Evolutionary conservation across 2,329 filamentous ascomycete genomes (phyloP).

Genomic region (Thielaviopsis populi): DNA sequence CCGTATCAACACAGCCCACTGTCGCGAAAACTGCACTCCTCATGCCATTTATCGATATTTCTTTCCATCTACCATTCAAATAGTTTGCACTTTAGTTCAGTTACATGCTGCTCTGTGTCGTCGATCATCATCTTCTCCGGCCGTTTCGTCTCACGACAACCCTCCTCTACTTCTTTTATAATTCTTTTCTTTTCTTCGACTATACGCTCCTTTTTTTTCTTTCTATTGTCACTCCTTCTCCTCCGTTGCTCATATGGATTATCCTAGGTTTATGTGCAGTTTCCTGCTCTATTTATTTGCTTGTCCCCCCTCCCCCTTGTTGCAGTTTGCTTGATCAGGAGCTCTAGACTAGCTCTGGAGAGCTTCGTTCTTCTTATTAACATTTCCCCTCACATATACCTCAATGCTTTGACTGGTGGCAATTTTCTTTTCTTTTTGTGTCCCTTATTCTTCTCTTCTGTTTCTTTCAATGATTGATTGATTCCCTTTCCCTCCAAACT

Average conservation of each 20-base stretch:
- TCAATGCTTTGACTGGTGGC: slow-evolving; percentile 5
- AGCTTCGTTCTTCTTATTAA: background rate
- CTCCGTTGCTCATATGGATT: background rate
- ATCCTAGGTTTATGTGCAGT: background rate
- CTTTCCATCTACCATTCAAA: background rate
- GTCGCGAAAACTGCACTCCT: background rate
- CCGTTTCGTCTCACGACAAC: background rate
- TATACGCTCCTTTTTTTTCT: slow-evolving; percentile 3
- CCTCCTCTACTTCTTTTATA: background rate
- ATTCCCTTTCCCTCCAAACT: background rate
- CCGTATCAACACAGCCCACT: background rate
- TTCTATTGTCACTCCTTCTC: background rate
- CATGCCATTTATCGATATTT: background rate
- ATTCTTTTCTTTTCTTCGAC: background rate
- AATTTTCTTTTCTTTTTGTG: background rate
- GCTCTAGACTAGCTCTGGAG: background rate
- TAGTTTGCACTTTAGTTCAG: background rate
- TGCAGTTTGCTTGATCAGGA: background rate
- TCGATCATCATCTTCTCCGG: background rate
- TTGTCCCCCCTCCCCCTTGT: background rate
- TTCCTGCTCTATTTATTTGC: background rate
- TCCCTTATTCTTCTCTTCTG: slow-evolving; percentile 9
- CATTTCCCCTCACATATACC: background rate
- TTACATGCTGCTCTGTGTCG: background rate
- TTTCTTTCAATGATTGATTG: background rate